A percentile compares a stretch with the other conserved stretches of the same genome.
These are phyloP conservation scores for Colletotrichum karsti DNA, from an alignment of 2,329 filamentous ascomycete genomes.

Conservation along the genomic window DNA sequence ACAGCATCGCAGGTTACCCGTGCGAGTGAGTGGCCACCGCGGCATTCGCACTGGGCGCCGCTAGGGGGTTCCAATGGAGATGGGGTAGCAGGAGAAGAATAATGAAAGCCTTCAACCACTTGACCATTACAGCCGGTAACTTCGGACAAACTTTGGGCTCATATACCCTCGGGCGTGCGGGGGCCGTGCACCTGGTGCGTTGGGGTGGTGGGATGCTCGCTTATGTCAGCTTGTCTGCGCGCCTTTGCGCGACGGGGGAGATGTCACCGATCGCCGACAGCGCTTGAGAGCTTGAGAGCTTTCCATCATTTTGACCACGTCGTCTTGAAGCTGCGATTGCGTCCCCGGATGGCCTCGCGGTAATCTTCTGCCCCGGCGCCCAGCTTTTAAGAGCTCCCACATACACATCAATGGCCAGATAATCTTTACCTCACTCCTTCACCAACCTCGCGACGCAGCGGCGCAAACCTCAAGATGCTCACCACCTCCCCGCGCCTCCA, in stretches of 20 bases:
- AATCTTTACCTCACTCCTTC: neutral
- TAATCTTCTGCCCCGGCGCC: no score
- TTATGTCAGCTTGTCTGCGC: constrained; percentile 4
- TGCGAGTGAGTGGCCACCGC: constrained; percentile 73
- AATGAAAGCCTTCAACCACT: constrained; percentile 65
- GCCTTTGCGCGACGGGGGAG: neutral
- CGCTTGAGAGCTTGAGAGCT: neutral
- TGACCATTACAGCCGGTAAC: constrained; percentile 69
- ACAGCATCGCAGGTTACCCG: constrained; percentile 73
- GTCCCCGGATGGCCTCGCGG: neutral
- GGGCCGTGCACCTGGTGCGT: neutral
- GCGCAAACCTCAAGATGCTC: constrained; percentile 59
- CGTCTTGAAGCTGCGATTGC: neutral
- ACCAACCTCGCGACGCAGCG: neutral
- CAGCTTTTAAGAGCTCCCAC: neutral
- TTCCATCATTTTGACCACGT: neutral
- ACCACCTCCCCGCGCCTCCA: constrained; percentile 67
- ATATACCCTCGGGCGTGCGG: neutral
- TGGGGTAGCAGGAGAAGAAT: constrained; percentile 59
- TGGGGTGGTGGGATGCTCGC: no score
- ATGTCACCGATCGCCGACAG: neutral
- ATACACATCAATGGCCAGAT: constrained; percentile 3
- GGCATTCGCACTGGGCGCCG: constrained; percentile 74
- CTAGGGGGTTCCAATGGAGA: constrained; percentile 63
- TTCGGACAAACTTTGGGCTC: fast-evolving